Conservation (phyloP, 2,329 filamentous ascomycete genomes). For the Claviceps sp. region DNA sequence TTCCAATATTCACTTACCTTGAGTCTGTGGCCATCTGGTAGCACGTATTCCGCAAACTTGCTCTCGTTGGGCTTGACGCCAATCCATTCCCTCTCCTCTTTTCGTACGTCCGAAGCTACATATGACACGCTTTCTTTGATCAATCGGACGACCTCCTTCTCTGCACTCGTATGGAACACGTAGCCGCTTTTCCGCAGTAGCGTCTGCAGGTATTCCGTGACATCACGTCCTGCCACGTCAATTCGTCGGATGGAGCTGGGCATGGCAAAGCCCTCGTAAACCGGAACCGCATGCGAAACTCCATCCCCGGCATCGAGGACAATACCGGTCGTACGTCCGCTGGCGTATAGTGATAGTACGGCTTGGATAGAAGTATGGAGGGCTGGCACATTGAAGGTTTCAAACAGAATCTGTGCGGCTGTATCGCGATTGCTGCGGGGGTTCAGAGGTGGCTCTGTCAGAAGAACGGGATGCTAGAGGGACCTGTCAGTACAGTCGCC, state of each 20-base stretch:
- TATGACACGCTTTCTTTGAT: conserved; percentile 96
- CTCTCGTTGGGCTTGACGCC: conserved; percentile 62
- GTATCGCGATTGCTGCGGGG: conserved; percentile 91
- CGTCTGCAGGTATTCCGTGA: conserved; percentile 89
- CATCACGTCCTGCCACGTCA: conserved; percentile 89
- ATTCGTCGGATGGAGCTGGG: conserved; percentile 90
- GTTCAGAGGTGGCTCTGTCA: conserved; percentile 93
- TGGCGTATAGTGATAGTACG: conserved; percentile 89
- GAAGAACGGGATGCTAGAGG: conserved; percentile 72
- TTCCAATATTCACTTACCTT: conserved; percentile 42
- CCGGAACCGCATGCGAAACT: conserved; percentile 91
- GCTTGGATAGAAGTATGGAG: conserved; percentile 96
- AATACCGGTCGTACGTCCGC: conserved; percentile 87
- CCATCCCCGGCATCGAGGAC: conserved; percentile 93
- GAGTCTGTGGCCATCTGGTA: conserved; percentile 88
- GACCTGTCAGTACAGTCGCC: conserved; percentile 9
- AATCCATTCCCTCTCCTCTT: conserved; percentile 94
- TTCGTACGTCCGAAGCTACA: conserved; percentile 77
- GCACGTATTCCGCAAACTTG: conserved; percentile 72
- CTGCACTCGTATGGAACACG: conserved; percentile 92
- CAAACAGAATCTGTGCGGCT: conserved; percentile 93
- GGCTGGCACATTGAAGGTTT: conserved; percentile 96
- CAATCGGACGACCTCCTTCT: conserved; percentile 95
- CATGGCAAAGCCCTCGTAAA: conserved; percentile 96
- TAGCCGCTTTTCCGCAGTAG: conserved; percentile 84